Base-by-base conservation (phyloP, 2,329 filamentous ascomycete species). In the Myriosclerotinia duriaeana region DNA sequence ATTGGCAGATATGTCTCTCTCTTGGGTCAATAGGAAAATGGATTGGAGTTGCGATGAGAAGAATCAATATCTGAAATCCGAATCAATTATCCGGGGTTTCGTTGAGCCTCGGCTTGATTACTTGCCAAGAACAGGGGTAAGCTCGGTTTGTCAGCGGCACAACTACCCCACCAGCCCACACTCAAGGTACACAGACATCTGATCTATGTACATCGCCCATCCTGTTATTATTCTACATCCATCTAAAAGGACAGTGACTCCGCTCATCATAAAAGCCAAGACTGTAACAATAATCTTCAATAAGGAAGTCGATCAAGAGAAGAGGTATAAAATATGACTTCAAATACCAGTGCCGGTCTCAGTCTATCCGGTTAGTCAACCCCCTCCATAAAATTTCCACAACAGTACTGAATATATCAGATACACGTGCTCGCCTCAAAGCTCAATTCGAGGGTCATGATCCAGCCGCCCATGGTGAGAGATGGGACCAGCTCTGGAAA, bases 401-500 rank as follows among this genome's bases (percentile, higher is more conserved):
- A 50, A 44, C 60, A 52, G 38, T 38, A 40, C n/a, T 68, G 14
- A 34, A 53, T 50, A 50, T 71, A 53, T 67, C 64, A 17, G 70
- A 74, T 11, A 69, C 64, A 12, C 70, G 74, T n/a, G 68, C 68
- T 20, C 67, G 67, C n/a, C 69, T 76, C 8, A 63, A 64, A 36
- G 68, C 70, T 14, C 74, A 76, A 63, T 76, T 76, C 68, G 56
- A 65, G 17, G 30, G 53, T 12, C 66, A 65, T 5, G 63, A 65
- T n/a, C 42, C 42, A 11, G n/a, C 62, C 7, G 64, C 66, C 7
- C 73, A 77, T 59, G 69, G 67, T 46, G 15, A 58, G 34, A 74
- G 71, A 71, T 87, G 84, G 84, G 78, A 83, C 70, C 74, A 77
- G 36, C 78, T 83, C 52, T 87, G 82, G 80, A 74, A 77, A 55